Evolutionary conservation across 345 rosid species (phyloP).

Genomic region (Microthlaspi erraticum): DNA sequence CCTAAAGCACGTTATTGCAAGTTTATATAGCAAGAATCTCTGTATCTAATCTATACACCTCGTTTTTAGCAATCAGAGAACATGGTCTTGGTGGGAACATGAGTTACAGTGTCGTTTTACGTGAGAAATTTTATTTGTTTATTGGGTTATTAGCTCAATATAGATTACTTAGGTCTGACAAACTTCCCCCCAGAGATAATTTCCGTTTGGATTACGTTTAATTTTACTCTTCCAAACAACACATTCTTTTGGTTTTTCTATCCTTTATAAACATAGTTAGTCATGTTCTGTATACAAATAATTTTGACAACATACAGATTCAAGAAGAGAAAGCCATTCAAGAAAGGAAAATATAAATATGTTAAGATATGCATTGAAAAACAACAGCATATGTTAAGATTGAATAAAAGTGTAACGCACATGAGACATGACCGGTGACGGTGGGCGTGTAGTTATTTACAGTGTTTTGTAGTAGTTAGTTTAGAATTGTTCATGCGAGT

Average conservation of each 20-base stretch:
- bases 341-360: background rate
- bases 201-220: background rate
- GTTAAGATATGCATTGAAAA: slow-evolving; percentile 5
- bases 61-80: slow-evolving; percentile 39
- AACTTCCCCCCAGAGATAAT: no score
- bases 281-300: background rate
- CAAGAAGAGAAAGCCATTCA: background rate
- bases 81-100: slow-evolving; percentile 39
- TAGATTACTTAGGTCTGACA: background rate
- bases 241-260: background rate
- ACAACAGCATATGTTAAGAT: slow-evolving; percentile 9
- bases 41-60: slow-evolving; percentile 27
- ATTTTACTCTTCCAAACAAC: background rate
- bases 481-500: slow-evolving; percentile 1
- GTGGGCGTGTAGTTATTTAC: slow-evolving; percentile 3
- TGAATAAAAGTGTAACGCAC: slow-evolving; percentile 11
- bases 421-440: slow-evolving; percentile 2
- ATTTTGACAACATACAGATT: background rate
- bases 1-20: slow-evolving; percentile 23
- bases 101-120: slow-evolving; percentile 23
- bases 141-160: background rate
- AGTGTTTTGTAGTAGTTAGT: background rate
- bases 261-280: background rate
- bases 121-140: background rate
- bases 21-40: slow-evolving; percentile 30